phyloP scores from a whole-genome alignment of 2,329 filamentous ascomycete genomes.

The Penicillium sp. region DNA sequence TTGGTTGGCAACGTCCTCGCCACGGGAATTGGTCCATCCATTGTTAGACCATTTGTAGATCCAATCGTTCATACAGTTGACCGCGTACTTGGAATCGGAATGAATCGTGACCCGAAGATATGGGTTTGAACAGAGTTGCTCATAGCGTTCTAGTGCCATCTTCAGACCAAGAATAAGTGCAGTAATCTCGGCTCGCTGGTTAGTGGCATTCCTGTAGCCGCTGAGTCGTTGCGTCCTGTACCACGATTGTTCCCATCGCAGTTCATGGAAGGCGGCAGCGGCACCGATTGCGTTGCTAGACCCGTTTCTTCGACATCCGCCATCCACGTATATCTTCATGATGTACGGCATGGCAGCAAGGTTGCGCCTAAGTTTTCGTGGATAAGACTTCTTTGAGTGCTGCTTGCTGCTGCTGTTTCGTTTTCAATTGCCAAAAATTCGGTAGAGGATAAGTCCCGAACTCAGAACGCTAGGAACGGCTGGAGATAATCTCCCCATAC shows the following conservation, averaged over 20 bases:
- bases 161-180: conserved; percentile 3
- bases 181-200: background rate
- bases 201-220: background rate
- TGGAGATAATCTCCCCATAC: too few species aligned
- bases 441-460: too few species aligned
- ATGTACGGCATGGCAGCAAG: background rate
- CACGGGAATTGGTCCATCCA: background rate
- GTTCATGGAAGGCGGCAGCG: background rate
- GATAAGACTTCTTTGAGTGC: background rate
- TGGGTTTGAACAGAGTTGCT: background rate
- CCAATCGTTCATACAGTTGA: conserved; percentile 5
- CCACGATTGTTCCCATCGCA: background rate
- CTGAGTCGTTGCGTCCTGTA: background rate
- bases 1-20: background rate
- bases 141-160: background rate
- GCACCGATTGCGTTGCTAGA: background rate
- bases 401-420: background rate
- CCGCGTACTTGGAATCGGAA: conserved; percentile 4
- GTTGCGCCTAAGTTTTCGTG: background rate
- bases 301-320: background rate
- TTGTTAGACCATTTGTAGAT: background rate
- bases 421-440: too few species aligned
- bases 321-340: conserved; percentile 5
- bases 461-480: too few species aligned
- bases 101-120: background rate